These are phyloP conservation scores for Podaxis rugospora DNA, from an alignment of 768 basidiomycete genomes.

Conservation along the genomic window DNA sequence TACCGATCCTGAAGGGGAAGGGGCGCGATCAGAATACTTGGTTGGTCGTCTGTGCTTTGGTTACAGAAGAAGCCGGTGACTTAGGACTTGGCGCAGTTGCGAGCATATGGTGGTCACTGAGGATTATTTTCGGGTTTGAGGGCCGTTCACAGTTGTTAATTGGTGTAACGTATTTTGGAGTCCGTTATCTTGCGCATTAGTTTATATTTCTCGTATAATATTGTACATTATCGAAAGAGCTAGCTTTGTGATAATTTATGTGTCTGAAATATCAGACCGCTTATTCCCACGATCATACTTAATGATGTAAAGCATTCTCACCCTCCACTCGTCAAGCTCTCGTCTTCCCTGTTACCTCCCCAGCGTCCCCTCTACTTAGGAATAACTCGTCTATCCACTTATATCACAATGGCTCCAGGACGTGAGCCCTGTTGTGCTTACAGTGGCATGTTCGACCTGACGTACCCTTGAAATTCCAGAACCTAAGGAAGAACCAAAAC, in stretches of 20 bases:
- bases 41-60: not conserved
- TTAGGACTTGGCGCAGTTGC: not conserved
- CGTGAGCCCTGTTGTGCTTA: not conserved
- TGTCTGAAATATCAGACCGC: not conserved
- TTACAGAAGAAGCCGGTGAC: not conserved
- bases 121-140: not conserved
- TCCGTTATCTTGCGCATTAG: not conserved
- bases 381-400: not conserved
- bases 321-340: not conserved
- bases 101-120: not conserved
- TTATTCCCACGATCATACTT: not conserved
- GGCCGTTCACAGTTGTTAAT: not conserved
- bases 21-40: not conserved
- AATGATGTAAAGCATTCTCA: not conserved
- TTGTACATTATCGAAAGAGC: not conserved
- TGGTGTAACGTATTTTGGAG: not conserved
- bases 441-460: not conserved
- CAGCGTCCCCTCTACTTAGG: not conserved
- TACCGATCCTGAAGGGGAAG: not conserved
- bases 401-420: conserved; percentile 8
- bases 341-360: not conserved
- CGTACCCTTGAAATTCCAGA: conserved; percentile 30
- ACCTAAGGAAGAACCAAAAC: conserved; percentile 55
- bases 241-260: not conserved
- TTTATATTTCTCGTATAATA: not conserved